Conservation (phyloP, 495 filamentous ascomycete genomes). For the Neurospora sublineolata region DNA sequence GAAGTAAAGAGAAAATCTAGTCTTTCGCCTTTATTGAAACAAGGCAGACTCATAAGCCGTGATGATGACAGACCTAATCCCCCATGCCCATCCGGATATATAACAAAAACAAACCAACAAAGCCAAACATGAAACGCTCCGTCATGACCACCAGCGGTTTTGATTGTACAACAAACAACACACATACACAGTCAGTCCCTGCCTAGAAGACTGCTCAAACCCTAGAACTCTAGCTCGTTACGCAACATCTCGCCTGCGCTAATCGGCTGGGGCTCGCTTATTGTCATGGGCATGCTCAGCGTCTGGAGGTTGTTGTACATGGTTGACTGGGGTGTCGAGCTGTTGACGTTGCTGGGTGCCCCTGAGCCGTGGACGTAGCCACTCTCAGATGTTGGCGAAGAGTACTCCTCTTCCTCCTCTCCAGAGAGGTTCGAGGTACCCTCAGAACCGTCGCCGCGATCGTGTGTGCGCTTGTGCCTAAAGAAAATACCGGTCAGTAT, state of each 20-base stretch:
- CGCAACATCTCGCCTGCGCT: conserved; percentile 33
- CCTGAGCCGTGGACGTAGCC: conserved; percentile 38
- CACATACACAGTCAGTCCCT: conserved; percentile 32
- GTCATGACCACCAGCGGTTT: not conserved
- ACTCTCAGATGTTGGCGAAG: conserved; percentile 51
- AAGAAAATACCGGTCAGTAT: conserved; percentile 12
- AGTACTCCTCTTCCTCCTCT: conserved; percentile 66
- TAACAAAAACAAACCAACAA: conserved; percentile 22
- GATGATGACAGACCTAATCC: conserved; percentile 4
- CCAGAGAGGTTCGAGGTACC: conserved; percentile 53
- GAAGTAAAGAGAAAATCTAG: not conserved
- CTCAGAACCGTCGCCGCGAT: conserved; percentile 62
- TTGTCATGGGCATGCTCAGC: conserved; percentile 47
- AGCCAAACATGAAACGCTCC: conserved; percentile 2
- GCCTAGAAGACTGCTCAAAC: conserved; percentile 13
- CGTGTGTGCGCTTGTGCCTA: conserved; percentile 93
- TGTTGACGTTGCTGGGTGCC: conserved; percentile 28
- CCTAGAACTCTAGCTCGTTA: conserved; percentile 17
- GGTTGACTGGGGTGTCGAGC: conserved; percentile 18
- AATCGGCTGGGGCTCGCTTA: conserved; percentile 37
- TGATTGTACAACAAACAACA: conserved; percentile 12
- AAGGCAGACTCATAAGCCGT: not conserved
- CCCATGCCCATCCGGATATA: conserved; percentile 1
- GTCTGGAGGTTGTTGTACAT: conserved; percentile 41
- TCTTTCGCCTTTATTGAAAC: not conserved